Evolutionary conservation across 192 early-diverging fungal species (phyloP), one percentile per base, ranked within the genome.

Genomic region (Funneliformis geosporum): DNA sequence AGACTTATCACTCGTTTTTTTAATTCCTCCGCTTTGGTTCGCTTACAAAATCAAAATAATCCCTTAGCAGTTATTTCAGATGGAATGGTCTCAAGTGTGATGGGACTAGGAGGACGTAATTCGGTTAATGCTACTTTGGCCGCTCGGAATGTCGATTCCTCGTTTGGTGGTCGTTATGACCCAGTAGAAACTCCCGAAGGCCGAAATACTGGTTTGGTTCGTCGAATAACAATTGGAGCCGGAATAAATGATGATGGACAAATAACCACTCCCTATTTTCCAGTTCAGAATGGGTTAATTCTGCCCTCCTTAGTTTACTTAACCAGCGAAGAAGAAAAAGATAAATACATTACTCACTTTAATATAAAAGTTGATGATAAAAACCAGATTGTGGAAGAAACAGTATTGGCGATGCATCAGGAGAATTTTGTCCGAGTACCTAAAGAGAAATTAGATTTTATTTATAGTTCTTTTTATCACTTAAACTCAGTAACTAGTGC

Each of bases 1-100:
- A 55, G 25, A 6, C 16, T 73, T 1, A 47, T 73, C 2, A 73
- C 50, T 6, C 16, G 55, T 6, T 73, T 73, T 73, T 73, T 73
- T 18, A 73, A 73, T 73, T 55, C 46, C 44, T 73, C 71, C 12
- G 46, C 71, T 4, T 39, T 73, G 28, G 71, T 55, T 43, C 71
- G 16, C 5, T 47, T 73, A 21, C 71, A 73, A 73, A 73, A 55
- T 23, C 71, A 73, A 73, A 73, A 73, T 28, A 73, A 73, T 73
- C 44, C 71, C 11, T 55, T 73, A 33, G 12, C 71, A 4, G 71
- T 12, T 12, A 73, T 73, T 25, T 73, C 71, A 3, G 4, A 73
- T 73, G 23, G 4, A 6, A 8, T 4, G 8, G 16, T 12, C n/a
- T 73, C 16, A 47, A 73, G 71, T 73, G 71, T 73, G 5, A 12